Conservation (phyloP, 768 basidiomycete species). For the Boletellus ananiceps region DNA sequence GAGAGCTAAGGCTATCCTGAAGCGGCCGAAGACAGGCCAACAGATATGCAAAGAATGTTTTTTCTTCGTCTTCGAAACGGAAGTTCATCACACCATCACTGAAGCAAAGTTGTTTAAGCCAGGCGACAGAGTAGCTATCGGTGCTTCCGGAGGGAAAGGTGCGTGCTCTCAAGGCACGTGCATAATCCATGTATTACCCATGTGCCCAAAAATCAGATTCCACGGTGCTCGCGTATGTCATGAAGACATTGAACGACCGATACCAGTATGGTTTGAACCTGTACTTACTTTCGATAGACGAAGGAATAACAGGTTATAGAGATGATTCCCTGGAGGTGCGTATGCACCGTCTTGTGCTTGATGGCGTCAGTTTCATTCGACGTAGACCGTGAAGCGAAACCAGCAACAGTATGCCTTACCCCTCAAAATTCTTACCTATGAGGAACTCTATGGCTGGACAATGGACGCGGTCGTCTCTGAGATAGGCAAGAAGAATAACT, state of each 20-base stretch:
- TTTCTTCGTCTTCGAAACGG: constrained; percentile 96
- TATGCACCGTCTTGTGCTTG: constrained; percentile 1
- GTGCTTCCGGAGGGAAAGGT: constrained; percentile 99
- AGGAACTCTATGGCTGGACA: constrained; percentile 98
- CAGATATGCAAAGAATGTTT: constrained; percentile 96
- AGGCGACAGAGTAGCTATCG: constrained; percentile 93
- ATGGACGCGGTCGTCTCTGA: constrained; percentile 97
- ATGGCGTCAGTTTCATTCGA: not conserved
- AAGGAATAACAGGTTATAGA: constrained; percentile 96
- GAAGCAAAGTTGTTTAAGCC: constrained; percentile 78
- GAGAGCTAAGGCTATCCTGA: constrained; percentile 78
- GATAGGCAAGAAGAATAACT: constrained; percentile 96
- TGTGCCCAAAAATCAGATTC: constrained; percentile 58
- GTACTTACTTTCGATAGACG: constrained; percentile 93
- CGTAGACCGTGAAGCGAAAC: constrained; percentile 94
- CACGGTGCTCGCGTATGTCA: constrained; percentile 94
- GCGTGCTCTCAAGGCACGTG: constrained; percentile 10
- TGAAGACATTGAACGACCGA: constrained; percentile 92
- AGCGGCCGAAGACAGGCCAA: constrained; percentile 94
- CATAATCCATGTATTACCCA: not conserved
- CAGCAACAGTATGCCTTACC: constrained; percentile 94
- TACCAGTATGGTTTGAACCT: constrained; percentile 90
- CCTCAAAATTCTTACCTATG: constrained; percentile 92
- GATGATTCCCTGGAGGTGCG: constrained; percentile 93
- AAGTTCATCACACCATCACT: constrained; percentile 93